Base-by-base conservation (phyloP, 306 rosid species). In the Carpinus fangiana region DNA sequence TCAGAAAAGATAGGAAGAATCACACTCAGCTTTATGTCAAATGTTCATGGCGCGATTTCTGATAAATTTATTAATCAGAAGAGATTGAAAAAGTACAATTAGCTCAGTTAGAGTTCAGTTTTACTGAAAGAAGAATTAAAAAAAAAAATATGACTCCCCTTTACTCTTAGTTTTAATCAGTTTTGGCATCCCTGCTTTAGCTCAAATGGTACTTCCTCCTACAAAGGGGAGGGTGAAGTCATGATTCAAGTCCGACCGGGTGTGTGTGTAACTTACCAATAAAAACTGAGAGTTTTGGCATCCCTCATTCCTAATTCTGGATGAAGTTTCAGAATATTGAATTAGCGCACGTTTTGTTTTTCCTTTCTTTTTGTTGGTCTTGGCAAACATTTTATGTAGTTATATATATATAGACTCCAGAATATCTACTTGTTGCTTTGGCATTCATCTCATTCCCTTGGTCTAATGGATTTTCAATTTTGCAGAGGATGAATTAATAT, bases 401-500 rank as follows among this genome's bases (percentile, higher is more conserved):
- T 23, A 53, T 50, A 53, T 17, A 18, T 8, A 18, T 0, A 53
- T 8, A 4, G 4, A 17, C 2, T 53, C 59, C 13, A 21, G 14
- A 50, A 59, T 20, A 43, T 70, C 71, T 62, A 38, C 48, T 79
- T 72, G 43, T 68, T 74, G 20, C 36, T 60, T 36, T 46, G 74
- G 57, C 48, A 70, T 47, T 18, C 16, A 14, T 28, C 23, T 51
- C 52, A 54, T 72, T 82, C 65, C 34, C 45, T 18, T 67, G 74
- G 78, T 59, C 82, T 78, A 77, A 65, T 64, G 70, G 61, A 68
- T 43, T 0, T 86, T 78, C 62, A 71, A 73, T 82, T 88, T 76
- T 77, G 45, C 76, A 96, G 99, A 84, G 70, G 98, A 96, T 80
- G 98, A 87, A 51, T 80, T 96, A 90, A 96, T 96, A 78, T 96